These are phyloP conservation scores for Ajuga chamaepitys DNA, from an alignment of 257 asterid genomes.

Conservation along the genomic window DNA sequence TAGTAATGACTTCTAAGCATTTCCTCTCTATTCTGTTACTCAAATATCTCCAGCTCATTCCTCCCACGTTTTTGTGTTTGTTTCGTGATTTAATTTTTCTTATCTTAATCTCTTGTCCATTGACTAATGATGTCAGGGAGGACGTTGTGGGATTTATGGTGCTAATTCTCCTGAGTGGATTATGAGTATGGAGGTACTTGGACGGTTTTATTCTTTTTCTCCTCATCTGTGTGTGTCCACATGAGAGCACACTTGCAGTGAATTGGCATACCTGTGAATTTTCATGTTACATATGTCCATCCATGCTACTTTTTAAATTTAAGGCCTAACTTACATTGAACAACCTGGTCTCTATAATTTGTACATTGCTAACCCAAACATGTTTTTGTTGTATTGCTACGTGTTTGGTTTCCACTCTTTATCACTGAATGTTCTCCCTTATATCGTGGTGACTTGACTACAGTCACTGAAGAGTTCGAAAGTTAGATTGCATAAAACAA, in stretches of 20 bases:
- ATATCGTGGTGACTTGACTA: constrained; percentile 5
- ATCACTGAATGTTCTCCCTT: not conserved
- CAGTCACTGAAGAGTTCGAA: constrained; percentile 2
- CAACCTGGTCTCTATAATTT: not conserved
- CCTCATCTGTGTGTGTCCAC: constrained; percentile 1
- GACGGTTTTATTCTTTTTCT: not conserved
- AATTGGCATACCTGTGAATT: not conserved
- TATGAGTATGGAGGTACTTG: constrained; percentile 89
- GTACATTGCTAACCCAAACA: not conserved
- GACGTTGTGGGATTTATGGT: constrained; percentile 92
- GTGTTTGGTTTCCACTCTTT: not conserved
- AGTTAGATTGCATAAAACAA: not conserved
- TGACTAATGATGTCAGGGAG: constrained; percentile 51
- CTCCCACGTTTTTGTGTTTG: not conserved
- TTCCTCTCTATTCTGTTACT: not conserved
- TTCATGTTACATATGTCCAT: not conserved
- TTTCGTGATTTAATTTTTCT: not conserved
- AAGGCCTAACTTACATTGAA: not conserved
- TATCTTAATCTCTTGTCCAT: constrained; percentile 18
- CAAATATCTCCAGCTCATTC: constrained; percentile 6
- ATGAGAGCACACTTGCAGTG: not conserved
- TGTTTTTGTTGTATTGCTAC: not conserved
- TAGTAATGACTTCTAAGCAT: not conserved
- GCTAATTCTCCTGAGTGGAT: constrained; percentile 90
- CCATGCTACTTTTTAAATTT: not conserved